Percentiles rank a stretch among this genome's conserved stretches.
phyloP scores from a whole-genome alignment of 1,284 basidiomycete genomes.

The Thecaphora frezii region DNA sequence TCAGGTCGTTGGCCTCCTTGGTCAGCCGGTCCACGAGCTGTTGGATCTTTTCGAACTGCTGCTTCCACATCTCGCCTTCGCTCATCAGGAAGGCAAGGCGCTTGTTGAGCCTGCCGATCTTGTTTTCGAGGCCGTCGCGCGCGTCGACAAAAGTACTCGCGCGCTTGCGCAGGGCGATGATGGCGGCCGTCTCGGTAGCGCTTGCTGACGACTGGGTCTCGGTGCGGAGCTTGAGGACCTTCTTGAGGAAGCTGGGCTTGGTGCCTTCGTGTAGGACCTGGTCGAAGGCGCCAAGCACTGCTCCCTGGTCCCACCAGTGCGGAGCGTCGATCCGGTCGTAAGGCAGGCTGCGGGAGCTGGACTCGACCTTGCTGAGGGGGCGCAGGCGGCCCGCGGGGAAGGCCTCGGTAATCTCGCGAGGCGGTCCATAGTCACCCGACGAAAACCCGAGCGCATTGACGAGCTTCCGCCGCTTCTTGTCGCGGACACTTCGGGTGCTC shows the following conservation, averaged over 20 bases:
- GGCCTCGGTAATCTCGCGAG: slow-evolving; percentile 83
- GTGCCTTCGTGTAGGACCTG: slow-evolving; percentile 63
- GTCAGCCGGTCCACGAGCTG: slow-evolving; percentile 82
- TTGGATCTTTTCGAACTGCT: slow-evolving; percentile 86
- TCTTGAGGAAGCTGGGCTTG: slow-evolving; percentile 41
- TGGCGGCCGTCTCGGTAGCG: slow-evolving; percentile 45
- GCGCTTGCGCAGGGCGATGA: slow-evolving; percentile 64
- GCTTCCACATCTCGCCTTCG: slow-evolving; percentile 82
- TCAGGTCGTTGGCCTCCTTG: slow-evolving; percentile 74
- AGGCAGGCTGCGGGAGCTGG: slow-evolving; percentile 80
- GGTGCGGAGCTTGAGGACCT: slow-evolving; percentile 36
- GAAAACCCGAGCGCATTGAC: slow-evolving; percentile 41
- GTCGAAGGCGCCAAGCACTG: slow-evolving; percentile 85
- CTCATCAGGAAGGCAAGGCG: slow-evolving; percentile 86
- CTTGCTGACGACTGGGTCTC: slow-evolving; percentile 33
- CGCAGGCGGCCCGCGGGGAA: slow-evolving; percentile 76
- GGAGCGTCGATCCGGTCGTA: slow-evolving; percentile 79
- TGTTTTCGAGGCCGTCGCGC: slow-evolving; percentile 69
- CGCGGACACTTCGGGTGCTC: slow-evolving; percentile 77
- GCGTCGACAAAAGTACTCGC: slow-evolving; percentile 89
- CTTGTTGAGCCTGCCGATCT: slow-evolving; percentile 66
- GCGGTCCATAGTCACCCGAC: slow-evolving; percentile 47
- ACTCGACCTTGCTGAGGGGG: slow-evolving; percentile 67
- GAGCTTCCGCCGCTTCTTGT: slow-evolving; percentile 77
- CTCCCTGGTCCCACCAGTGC: slow-evolving; percentile 87